Evolutionary conservation across 2,329 filamentous ascomycete genomes (phyloP).

Genomic region (Cladosporium sphaerospermum): DNA sequence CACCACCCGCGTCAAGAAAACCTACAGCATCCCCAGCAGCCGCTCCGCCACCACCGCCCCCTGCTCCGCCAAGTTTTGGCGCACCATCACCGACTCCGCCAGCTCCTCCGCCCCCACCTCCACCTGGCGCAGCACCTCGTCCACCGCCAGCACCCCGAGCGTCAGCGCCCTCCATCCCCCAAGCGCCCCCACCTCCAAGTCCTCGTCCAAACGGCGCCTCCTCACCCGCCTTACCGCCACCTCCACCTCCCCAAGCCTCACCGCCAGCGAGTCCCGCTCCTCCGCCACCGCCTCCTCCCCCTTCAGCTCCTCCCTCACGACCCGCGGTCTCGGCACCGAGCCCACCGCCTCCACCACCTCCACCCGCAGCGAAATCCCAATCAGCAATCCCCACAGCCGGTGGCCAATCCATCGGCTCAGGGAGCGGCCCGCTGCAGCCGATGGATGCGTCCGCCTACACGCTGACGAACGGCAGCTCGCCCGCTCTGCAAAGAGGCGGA

Average conservation of each 20-base stretch:
- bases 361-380: conserved; percentile 10
- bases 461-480: conserved; percentile 8
- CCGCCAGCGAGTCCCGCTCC: conserved; percentile 32
- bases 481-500: neutral
- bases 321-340: conserved; percentile 30
- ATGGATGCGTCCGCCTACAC: conserved; percentile 12
- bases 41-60: conserved; percentile 30
- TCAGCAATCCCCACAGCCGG: conserved; percentile 25
- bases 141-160: conserved; percentile 28
- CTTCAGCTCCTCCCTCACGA: conserved; percentile 18
- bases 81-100: conserved; percentile 28
- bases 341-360: conserved; percentile 16
- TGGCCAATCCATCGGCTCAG: conserved; percentile 11
- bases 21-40: conserved; percentile 35
- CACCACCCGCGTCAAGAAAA: conserved; percentile 52
- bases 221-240: conserved; percentile 42
- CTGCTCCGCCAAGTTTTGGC: conserved; percentile 26
- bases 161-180: conserved; percentile 22
- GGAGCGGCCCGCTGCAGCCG: conserved; percentile 4
- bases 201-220: conserved; percentile 34
- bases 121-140: conserved; percentile 35
- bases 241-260: conserved; percentile 17
- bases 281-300: conserved; percentile 34
- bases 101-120: conserved; percentile 37
- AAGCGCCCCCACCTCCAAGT: conserved; percentile 23